A percentile compares a stretch with the other conserved stretches of the same genome.
These are phyloP conservation scores for Coprinopsis cinerea DNA, from an alignment of 768 basidiomycete genomes.

Conservation along the genomic window DNA sequence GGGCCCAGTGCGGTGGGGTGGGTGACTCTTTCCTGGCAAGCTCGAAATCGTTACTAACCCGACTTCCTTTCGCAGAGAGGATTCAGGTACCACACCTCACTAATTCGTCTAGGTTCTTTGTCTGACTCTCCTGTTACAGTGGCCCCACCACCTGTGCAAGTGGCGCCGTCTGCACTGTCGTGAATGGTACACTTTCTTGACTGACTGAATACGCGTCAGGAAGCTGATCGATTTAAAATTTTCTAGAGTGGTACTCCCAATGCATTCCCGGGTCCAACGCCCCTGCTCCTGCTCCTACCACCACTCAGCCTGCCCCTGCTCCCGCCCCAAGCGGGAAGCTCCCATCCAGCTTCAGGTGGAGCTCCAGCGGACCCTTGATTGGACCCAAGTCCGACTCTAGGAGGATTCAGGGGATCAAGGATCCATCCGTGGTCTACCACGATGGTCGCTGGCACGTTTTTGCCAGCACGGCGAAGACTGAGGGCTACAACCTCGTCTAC, in stretches of 20 bases:
- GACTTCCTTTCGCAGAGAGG: too few relatives aligned
- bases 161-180: too few relatives aligned
- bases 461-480: slow-evolving; percentile 11
- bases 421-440: slow-evolving; percentile 15
- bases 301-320: background rate
- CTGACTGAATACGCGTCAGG: too few relatives aligned
- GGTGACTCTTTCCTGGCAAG: too few relatives aligned
- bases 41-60: too few relatives aligned
- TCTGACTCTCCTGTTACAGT: too few relatives aligned
- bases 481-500: slow-evolving; percentile 14
- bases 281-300: background rate
- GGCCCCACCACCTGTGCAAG: too few relatives aligned
- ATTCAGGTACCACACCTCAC: too few relatives aligned
- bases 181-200: too few relatives aligned
- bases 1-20: too few relatives aligned
- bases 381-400: slow-evolving; percentile 12
- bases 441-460: slow-evolving; percentile 16
- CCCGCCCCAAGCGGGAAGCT: background rate
- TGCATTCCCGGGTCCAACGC: background rate
- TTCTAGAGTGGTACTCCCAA: background rate
- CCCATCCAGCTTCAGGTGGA: slow-evolving; percentile 12
- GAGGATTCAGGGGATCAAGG: slow-evolving; percentile 15
- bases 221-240: background rate
- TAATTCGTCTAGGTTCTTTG: too few relatives aligned
- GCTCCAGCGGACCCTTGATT: slow-evolving; percentile 12